These are phyloP conservation scores for Fraxinus nigra DNA, from an alignment of 305 asterid genomes.

Conservation along the genomic window DNA sequence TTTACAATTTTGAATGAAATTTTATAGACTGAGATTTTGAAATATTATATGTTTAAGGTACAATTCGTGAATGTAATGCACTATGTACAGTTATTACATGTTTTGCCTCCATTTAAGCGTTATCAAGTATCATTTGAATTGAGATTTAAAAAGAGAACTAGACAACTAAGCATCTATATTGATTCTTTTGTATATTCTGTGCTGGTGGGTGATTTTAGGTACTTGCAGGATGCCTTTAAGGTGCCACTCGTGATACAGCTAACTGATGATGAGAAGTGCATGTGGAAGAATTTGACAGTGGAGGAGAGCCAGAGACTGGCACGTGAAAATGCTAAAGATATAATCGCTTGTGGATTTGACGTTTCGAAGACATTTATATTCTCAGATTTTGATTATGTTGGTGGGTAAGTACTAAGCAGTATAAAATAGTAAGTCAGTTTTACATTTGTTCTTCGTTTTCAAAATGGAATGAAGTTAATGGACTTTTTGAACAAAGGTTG, in stretches of 20 bases:
- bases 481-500: background rate
- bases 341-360: conserved; percentile 96
- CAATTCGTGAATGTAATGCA: background rate
- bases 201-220: conserved; percentile 37
- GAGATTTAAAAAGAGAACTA: background rate
- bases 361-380: conserved; percentile 86
- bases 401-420: conserved; percentile 82
- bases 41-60: background rate
- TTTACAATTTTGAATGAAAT: background rate
- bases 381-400: conserved; percentile 83
- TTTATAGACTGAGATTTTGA: background rate
- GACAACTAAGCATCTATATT: background rate
- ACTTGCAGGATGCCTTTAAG: conserved; percentile 92
- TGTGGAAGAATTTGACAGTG: conserved; percentile 90
- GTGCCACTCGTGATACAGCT: conserved; percentile 92
- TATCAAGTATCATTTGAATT: background rate
- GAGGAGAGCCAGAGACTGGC: conserved; percentile 96
- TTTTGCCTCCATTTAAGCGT: background rate
- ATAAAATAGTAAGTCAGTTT: background rate
- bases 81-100: background rate
- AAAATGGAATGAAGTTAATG: background rate
- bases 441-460: background rate
- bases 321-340: conserved; percentile 94
- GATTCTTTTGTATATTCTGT: conserved; percentile 14
- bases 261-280: conserved; percentile 95